phyloP scores from a whole-genome alignment of 257 asterid species.

The Nyctanthes arbortristis region DNA sequence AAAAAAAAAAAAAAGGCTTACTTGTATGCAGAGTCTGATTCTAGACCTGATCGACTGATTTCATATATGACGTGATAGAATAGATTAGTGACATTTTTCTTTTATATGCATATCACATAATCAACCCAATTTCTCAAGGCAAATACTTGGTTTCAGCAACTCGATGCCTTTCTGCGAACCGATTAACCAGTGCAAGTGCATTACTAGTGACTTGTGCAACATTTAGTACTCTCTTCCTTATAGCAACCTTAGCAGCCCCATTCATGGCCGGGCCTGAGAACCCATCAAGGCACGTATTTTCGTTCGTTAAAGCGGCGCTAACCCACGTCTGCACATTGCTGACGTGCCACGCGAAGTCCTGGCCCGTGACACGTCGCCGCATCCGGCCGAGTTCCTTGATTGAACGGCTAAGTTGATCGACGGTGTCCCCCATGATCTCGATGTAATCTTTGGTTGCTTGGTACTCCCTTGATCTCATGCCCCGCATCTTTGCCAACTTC shows the following conservation, averaged over 20 bases:
- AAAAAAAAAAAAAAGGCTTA: not conserved
- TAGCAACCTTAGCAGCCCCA: constrained; percentile 39
- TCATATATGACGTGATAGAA: no score
- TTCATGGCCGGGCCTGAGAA: constrained; percentile 35
- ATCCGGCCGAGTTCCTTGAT: constrained; percentile 46
- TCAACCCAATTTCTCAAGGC: not conserved
- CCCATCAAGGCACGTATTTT: constrained; percentile 49
- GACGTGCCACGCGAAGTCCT: constrained; percentile 59
- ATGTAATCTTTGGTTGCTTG: constrained; percentile 59
- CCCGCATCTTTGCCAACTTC: constrained; percentile 30
- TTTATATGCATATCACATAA: not conserved
- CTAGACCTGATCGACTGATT: no score
- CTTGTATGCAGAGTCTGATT: no score
- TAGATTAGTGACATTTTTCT: no score
- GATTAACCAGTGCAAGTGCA: constrained; percentile 59
- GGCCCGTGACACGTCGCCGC: constrained; percentile 26
- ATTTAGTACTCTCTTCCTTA: constrained; percentile 35
- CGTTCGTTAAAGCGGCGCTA: constrained; percentile 58
- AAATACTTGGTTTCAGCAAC: not conserved
- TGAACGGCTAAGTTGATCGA: constrained; percentile 56
- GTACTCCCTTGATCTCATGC: constrained; percentile 40
- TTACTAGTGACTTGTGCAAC: constrained; percentile 57
- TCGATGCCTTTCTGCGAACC: constrained; percentile 38
- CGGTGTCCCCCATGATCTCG: constrained; percentile 42
- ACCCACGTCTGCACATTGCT: constrained; percentile 73